A percentile compares a stretch with the other conserved stretches of the same genome.
These are phyloP conservation scores for Syncephalastrum contaminatum DNA, from an alignment of 371 early-diverging fungal genomes.

Conservation along the genomic window DNA sequence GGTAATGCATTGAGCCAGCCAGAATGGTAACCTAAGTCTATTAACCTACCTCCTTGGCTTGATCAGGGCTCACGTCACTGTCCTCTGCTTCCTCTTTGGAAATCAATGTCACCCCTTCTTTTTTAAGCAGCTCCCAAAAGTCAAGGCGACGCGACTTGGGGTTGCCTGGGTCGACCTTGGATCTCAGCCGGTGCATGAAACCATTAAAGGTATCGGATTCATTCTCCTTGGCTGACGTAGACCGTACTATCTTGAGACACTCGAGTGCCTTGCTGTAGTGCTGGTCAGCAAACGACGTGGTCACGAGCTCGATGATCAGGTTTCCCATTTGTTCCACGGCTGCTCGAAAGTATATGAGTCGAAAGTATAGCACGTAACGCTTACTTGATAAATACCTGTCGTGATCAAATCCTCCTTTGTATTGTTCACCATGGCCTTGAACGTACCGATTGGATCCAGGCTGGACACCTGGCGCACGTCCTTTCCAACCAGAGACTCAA, in stretches of 20 bases:
- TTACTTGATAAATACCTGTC: conserved; percentile 28
- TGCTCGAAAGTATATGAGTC: background rate
- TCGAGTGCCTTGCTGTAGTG: conserved; percentile 51
- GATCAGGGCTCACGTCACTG: conserved; percentile 22
- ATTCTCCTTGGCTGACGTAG: conserved; percentile 35
- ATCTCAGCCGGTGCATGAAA: conserved; percentile 28
- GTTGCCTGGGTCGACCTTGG: conserved; percentile 16
- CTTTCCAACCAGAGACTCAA: conserved; percentile 16
- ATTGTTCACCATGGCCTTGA: conserved; percentile 53
- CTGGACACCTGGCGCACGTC: conserved; percentile 49
- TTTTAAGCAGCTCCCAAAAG: conserved; percentile 40
- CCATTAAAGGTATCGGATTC: conserved; percentile 47
- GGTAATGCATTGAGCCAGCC: too few relatives aligned
- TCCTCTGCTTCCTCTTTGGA: conserved; percentile 37
- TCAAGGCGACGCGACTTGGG: conserved; percentile 21
- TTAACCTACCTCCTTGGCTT: conserved; percentile 29
- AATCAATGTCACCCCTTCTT: conserved; percentile 31
- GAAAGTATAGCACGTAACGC: background rate
- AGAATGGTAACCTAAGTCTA: too few relatives aligned
- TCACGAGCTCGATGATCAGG: conserved; percentile 45
- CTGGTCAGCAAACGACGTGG: conserved; percentile 56
- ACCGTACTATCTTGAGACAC: conserved; percentile 52
- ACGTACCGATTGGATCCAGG: conserved; percentile 60
- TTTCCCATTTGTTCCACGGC: conserved; percentile 60
- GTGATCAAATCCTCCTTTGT: conserved; percentile 39